Evolutionary conservation across 2,329 filamentous ascomycete species (phyloP).

Genomic region (Verticillium nonalfalfae): DNA sequence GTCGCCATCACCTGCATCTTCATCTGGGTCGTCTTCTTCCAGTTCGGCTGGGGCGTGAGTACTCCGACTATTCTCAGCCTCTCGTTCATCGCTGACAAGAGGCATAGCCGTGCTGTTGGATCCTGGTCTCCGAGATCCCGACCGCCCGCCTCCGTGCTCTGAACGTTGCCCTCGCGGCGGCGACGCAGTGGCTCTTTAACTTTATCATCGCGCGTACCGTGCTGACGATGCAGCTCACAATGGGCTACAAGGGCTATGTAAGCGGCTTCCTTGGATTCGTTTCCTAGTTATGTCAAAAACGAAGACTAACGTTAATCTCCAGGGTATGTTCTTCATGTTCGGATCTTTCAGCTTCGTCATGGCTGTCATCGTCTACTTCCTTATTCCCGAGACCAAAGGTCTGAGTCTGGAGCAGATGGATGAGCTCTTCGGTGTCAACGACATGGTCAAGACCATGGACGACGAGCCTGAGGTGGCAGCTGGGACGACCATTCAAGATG

Average conservation of each 20-base stretch:
- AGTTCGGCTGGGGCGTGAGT: constrained; percentile 56
- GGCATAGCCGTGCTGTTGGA: constrained; percentile 58
- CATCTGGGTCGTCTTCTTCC: constrained; percentile 64
- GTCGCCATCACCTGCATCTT: constrained; percentile 66
- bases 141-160: constrained; percentile 58
- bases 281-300: constrained; percentile 20
- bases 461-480: constrained; percentile 20
- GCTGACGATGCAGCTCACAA: constrained; percentile 58
- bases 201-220: constrained; percentile 64
- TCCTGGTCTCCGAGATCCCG: constrained; percentile 65
- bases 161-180: constrained; percentile 63
- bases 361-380: constrained; percentile 60
- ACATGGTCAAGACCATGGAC: constrained; percentile 26
- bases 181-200: constrained; percentile 70
- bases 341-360: constrained; percentile 59
- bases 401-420: constrained; percentile 58
- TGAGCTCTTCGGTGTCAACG: constrained; percentile 56
- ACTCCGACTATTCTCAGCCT: neutral
- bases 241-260: constrained; percentile 34
- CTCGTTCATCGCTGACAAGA: neutral
- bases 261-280: constrained; percentile 36
- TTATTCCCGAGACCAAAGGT: constrained; percentile 67
- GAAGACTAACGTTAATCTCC: neutral
- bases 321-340: constrained; percentile 65
- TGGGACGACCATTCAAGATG: constrained; percentile 33